Evolutionary conservation across 306 rosid species (phyloP), one percentile per base, ranked within the genome.

Genomic region (Cicer bijugum): DNA sequence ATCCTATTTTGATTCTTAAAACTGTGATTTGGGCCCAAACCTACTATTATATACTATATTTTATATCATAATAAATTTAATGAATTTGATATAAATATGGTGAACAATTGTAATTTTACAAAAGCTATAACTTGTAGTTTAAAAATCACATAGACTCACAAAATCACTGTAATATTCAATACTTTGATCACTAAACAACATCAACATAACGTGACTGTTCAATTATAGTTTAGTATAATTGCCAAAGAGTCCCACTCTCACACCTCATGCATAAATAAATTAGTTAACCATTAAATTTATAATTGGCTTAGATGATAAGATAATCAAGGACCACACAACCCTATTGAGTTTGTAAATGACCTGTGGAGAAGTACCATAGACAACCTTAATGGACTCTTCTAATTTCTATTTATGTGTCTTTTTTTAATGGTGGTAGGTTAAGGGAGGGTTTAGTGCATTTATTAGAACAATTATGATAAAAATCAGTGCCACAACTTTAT

Each of bases 401-500:
- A 19, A 65, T 63, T 57, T 69, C 57, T 7, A 44, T 59, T 63
- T 69, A 55, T 17, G 9, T 65, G 17, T 63, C 5, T 28, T 59
- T 63, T 57, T 52, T 48, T 20, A 44, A 82, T 81, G 47, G 78
- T 72, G 79, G 84, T 78, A 72, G 85, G 70, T 50, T 72, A 35
- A 28, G 66, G 67, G 64, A 75, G 69, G 39, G 48, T 39, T 61
- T 28, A 51, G 66, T 53, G 80, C 79, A 76, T 81, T 86, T 76
- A 81, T 84, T 68, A 81, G 72, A 70, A 80, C 57, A 82, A 81
- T 81, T 79, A 85, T 84, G 78, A 78, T 81, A 43, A 71, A 80
- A 87, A 87, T 82, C 73, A 83, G 86, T 79, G 79, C 78, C 67
- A 39, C 68, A 77, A 84, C 96, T 85, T 88, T 89, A 75, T 76